A percentile compares a stretch with the other conserved stretches of the same genome.
phyloP scores from a whole-genome alignment of 148 eudicot species.

The Diospyros kaki region DNA sequence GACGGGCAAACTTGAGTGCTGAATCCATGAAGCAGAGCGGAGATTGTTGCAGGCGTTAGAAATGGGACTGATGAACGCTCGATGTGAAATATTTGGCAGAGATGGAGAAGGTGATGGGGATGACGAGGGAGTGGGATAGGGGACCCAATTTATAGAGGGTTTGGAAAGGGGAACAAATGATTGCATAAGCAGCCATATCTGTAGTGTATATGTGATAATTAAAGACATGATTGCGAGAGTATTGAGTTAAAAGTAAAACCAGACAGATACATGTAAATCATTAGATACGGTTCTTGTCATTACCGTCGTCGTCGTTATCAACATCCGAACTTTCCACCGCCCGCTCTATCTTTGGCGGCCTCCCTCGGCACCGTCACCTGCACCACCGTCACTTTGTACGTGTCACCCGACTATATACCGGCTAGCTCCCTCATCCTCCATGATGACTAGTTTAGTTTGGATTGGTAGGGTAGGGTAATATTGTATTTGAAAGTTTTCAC shows the following conservation, averaged over 20 bases:
- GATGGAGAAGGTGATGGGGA: no score
- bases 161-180: background rate
- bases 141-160: constrained; percentile 8
- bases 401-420: no score
- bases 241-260: background rate
- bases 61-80: background rate
- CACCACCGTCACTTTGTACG: no score
- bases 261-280: no score
- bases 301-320: background rate
- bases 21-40: constrained; percentile 2
- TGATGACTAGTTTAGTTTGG: no score
- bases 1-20: background rate
- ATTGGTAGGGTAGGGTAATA: no score
- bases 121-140: background rate
- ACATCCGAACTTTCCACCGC: background rate
- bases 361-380: background rate
- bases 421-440: no score
- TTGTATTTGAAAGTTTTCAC: no score
- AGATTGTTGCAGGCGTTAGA: background rate
- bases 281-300: constrained; percentile 7
- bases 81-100: background rate
- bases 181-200: constrained; percentile 19
- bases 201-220: background rate
- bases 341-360: constrained; percentile 2
- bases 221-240: background rate